These are phyloP conservation scores for Peronospora belbahrii DNA, from an alignment of 352 stramenopile genomes.

Conservation along the genomic window DNA sequence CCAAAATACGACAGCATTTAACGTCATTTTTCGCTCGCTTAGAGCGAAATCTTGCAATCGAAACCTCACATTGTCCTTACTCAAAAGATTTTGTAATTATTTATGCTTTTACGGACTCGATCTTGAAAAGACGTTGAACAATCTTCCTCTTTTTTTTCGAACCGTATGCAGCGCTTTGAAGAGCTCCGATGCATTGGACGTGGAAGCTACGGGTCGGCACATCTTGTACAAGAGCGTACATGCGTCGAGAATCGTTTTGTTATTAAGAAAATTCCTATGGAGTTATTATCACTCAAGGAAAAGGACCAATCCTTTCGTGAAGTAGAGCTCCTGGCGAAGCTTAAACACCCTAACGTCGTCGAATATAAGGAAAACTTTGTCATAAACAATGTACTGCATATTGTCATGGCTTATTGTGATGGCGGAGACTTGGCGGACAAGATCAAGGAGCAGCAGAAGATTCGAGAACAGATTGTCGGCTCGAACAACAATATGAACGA, in stretches of 20 bases:
- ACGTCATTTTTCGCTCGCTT: too few relatives aligned
- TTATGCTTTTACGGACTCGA: neutral
- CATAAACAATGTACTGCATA: slow-evolving; percentile 77
- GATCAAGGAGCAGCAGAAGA: slow-evolving; percentile 45
- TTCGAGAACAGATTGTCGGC: slow-evolving; percentile 21
- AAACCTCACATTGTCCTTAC: too few relatives aligned
- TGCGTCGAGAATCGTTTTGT: slow-evolving; percentile 44
- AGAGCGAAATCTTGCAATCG: too few relatives aligned
- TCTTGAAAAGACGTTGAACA: slow-evolving; percentile 14
- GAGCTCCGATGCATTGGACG: slow-evolving; percentile 70
- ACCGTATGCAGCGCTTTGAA: slow-evolving; percentile 63
- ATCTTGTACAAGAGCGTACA: slow-evolving; percentile 44
- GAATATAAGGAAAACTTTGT: slow-evolving; percentile 91
- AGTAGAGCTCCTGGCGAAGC: slow-evolving; percentile 85
- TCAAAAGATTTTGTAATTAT: neutral
- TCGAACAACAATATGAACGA: slow-evolving; percentile 9
- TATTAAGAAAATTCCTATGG: slow-evolving; percentile 84
- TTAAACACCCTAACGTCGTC: slow-evolving; percentile 92
- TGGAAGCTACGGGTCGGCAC: slow-evolving; percentile 67
- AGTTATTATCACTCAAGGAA: slow-evolving; percentile 70
- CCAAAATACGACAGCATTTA: too few relatives aligned
- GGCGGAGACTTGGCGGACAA: slow-evolving; percentile 72
- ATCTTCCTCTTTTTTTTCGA: neutral
- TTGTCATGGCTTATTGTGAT: slow-evolving; percentile 95
- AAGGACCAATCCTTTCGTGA: slow-evolving; percentile 74